Evolutionary conservation across 805 yeast species (phyloP).

Genomic region (Monosporozyma yasuniensis): DNA sequence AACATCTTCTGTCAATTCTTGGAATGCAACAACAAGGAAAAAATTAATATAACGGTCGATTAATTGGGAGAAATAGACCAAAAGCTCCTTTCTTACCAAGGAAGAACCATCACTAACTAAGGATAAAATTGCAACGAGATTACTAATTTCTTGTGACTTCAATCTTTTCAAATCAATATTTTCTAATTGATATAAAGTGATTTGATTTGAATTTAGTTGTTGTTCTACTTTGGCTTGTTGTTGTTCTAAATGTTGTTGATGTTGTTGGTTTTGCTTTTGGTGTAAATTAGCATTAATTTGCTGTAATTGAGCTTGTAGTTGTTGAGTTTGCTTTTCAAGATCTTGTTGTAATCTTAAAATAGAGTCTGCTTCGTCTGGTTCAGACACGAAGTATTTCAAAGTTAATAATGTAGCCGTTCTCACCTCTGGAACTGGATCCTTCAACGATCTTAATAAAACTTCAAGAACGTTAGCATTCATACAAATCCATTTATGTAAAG

Average conservation of each 20-base stretch:
- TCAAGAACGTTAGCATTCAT: slow-evolving; percentile 55
- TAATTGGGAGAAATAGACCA: slow-evolving; percentile 66
- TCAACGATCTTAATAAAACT: slow-evolving; percentile 44
- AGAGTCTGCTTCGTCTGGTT: slow-evolving; percentile 31
- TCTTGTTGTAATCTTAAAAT: slow-evolving; percentile 28
- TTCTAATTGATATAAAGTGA: slow-evolving; percentile 23
- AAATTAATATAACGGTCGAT: slow-evolving; percentile 61
- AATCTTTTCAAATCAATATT: slow-evolving; percentile 35
- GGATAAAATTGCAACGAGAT: slow-evolving; percentile 59
- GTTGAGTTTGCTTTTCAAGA: slow-evolving; percentile 27
- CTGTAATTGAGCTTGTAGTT: slow-evolving; percentile 26
- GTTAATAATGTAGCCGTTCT: slow-evolving; percentile 76
- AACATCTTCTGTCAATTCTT: slow-evolving; percentile 74
- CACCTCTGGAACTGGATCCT: slow-evolving; percentile 93
- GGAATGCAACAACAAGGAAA: slow-evolving; percentile 78
- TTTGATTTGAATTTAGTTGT: slow-evolving; percentile 24
- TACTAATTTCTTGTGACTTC: slow-evolving; percentile 57
- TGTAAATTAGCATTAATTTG: slow-evolving; percentile 20
- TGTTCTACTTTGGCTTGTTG: slow-evolving; percentile 28
- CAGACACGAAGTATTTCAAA: slow-evolving; percentile 57
- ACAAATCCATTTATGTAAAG: slow-evolving; percentile 67
- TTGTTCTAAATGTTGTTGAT: slow-evolving; percentile 16
- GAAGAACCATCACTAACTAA: slow-evolving; percentile 83
- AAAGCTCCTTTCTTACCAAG: slow-evolving; percentile 76
- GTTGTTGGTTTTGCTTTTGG: slow-evolving; percentile 20